These are phyloP conservation scores for Fraxinus ornus DNA, from an alignment of 305 asterid genomes.

Conservation along the genomic window DNA sequence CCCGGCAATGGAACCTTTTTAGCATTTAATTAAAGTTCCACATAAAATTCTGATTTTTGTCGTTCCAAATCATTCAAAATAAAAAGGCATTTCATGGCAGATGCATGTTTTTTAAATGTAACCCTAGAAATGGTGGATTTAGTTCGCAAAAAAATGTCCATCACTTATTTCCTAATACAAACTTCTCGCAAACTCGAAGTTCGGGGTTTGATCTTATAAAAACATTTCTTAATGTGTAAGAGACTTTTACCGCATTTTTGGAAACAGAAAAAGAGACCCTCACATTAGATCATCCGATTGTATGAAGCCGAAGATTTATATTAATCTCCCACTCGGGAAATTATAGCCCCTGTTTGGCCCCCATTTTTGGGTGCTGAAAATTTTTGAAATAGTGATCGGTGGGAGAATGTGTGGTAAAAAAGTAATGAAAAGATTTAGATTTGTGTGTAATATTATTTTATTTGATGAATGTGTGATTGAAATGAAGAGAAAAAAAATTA, in stretches of 20 bases:
- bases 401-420: too few species aligned
- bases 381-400: too few species aligned
- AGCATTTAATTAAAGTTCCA: not conserved
- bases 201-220: not conserved
- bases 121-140: not conserved
- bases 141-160: not conserved
- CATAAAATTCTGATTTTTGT: not conserved
- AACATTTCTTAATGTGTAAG: too few species aligned
- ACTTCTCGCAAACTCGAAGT: not conserved
- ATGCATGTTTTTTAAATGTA: not conserved
- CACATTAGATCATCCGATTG: too few species aligned
- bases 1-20: constrained; percentile 34
- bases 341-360: not conserved
- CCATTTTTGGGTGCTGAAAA: too few species aligned
- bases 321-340: not conserved
- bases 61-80: not conserved
- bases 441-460: too few species aligned
- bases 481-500: too few species aligned
- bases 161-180: not conserved
- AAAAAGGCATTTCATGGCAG: not conserved
- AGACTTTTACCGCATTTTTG: not conserved
- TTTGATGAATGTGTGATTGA: too few species aligned
- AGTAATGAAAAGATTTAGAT: too few species aligned
- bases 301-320: not conserved
- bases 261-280: not conserved